Base-by-base conservation (phyloP, 2,329 filamentous ascomycete species). In the Anthostomella pinea region DNA sequence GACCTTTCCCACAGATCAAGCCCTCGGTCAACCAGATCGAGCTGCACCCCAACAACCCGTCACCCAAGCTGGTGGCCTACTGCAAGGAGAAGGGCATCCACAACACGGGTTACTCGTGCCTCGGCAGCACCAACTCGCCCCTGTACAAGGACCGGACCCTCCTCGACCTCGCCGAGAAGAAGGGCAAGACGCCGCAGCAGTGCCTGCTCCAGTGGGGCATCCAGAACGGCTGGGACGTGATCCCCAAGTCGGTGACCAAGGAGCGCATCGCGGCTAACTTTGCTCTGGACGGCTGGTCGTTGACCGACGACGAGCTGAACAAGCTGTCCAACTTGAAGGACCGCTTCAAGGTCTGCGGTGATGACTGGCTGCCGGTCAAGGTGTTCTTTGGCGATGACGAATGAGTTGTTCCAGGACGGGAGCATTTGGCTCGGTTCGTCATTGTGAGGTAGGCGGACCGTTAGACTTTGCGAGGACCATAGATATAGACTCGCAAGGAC, bases 361-460 rank as follows among this genome's bases (percentile, higher is more conserved):
- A 91, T 58, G 65, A 58, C 18, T 91, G 84, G 81, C 58, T 87
- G 54, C 86, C 85, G 0, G 64, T 85, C 43, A 83, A 81, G 72
- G 85, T 91, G 22, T 93, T 93, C 73, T 87, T 87, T 58, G 85
- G 84, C 6, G 85, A 90, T 53, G 84, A 89, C 55, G 85, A 90
- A 69, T 89, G 79, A 37, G 10, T 16, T n/a, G n/a, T n/a, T n/a
- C n/a, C n/a, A n/a, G n/a, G n/a, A n/a, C n/a, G n/a, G n/a, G n/a
- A n/a, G n/a, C n/a, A n/a, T n/a, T n/a, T n/a, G n/a, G n/a, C n/a
- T n/a, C n/a, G n/a, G n/a, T n/a, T n/a, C n/a, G n/a, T n/a, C n/a
- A n/a, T n/a, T n/a, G n/a, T n/a, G n/a, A n/a, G n/a, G n/a, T n/a
- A n/a, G n/a, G n/a, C n/a, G n/a, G n/a, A n/a, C n/a, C n/a, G 23